These are phyloP conservation scores for Megacollybia marginata DNA, from an alignment of 768 basidiomycete species.

Conservation along the genomic window DNA sequence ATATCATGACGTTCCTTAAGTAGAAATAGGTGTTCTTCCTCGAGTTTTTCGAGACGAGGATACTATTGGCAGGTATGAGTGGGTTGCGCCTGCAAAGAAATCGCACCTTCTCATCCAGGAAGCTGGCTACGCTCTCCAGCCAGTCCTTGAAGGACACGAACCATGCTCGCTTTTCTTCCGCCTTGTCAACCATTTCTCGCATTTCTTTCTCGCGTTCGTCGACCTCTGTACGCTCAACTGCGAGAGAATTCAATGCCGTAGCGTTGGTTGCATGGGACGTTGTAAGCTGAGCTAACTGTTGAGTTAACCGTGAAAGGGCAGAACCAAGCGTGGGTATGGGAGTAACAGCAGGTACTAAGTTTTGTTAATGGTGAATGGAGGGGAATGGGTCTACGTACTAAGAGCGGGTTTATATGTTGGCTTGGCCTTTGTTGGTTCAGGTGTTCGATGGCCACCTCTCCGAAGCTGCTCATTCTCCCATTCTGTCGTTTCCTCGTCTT, in stretches of 20 bases:
- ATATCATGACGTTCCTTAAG: conserved; percentile 70
- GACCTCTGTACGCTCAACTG: conserved; percentile 56
- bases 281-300: conserved; percentile 51
- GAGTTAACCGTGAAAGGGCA: conserved; percentile 54
- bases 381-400: conserved; percentile 37
- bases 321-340: conserved; percentile 59
- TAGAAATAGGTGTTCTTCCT: conserved; percentile 66
- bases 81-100: neutral
- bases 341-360: conserved; percentile 56
- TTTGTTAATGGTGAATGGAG: conserved; percentile 7
- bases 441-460: conserved; percentile 54
- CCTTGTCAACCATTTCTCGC: conserved; percentile 63
- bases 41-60: conserved; percentile 69
- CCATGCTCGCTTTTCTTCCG: conserved; percentile 79
- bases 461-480: conserved; percentile 84
- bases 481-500: conserved; percentile 77
- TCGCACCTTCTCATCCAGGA: conserved; percentile 80
- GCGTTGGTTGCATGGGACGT: conserved; percentile 64
- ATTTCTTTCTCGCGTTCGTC: conserved; percentile 66
- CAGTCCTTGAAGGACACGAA: conserved; percentile 72
- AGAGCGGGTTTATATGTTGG: conserved; percentile 62
- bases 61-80: conserved; percentile 38
- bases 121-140: conserved; percentile 77
- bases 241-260: conserved; percentile 45
- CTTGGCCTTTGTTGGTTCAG: conserved; percentile 35